Percentiles rank a stretch among this genome's conserved stretches.
phyloP scores from a whole-genome alignment of 306 rosid genomes.

The Vigna trinervia region DNA sequence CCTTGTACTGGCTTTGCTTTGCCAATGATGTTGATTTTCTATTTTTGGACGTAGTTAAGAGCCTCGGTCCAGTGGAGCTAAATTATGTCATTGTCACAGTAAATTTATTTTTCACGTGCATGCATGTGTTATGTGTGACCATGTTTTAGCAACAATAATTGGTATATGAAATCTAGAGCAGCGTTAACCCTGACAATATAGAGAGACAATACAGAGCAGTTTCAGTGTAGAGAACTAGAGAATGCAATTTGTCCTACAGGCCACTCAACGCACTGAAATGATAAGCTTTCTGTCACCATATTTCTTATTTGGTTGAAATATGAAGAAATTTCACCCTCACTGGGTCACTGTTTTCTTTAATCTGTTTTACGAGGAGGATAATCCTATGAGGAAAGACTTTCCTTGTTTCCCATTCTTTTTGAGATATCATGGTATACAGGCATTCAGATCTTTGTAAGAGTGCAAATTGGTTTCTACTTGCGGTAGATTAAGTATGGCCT shows the following conservation, averaged over 20 bases:
- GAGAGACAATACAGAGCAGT: background rate
- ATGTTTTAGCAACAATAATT: constrained; percentile 18
- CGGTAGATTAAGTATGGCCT: background rate
- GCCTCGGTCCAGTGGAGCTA: background rate
- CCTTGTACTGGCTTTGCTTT: background rate
- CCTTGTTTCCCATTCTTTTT: constrained; percentile 12
- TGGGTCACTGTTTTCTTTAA: constrained; percentile 2
- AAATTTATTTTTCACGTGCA: background rate
- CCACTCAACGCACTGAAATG: background rate
- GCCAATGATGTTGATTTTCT: background rate
- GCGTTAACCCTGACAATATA: background rate
- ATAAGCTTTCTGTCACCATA: background rate
- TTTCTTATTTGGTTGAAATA: constrained; percentile 15
- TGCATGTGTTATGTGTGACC: background rate
- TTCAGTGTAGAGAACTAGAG: constrained; percentile 15
- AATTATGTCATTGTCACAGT: background rate
- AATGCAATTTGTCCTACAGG: constrained; percentile 5
- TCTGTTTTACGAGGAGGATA: constrained; percentile 1
- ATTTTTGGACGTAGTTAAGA: constrained; percentile 16
- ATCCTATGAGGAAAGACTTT: constrained; percentile 20
- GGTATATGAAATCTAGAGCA: constrained; percentile 18
- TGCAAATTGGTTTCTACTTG: constrained; percentile 2
- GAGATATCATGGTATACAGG: constrained; percentile 18
- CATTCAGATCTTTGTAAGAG: constrained; percentile 3
- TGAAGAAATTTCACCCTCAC: background rate